Percentiles rank a stretch among this genome's conserved stretches.
phyloP scores from a whole-genome alignment of 306 rosid genomes.

The Spatholobus suberectus region DNA sequence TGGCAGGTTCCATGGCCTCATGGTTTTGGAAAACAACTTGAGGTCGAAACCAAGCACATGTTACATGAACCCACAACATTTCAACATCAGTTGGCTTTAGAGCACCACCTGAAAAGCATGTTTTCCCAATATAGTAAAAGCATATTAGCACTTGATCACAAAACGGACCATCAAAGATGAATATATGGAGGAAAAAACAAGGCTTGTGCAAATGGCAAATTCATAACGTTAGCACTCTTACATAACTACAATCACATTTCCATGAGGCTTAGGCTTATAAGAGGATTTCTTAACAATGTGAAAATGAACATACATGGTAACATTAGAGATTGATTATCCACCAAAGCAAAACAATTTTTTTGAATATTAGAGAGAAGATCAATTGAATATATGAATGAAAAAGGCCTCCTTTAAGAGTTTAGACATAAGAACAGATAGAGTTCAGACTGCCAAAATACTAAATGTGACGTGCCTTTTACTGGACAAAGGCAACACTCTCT shows the following conservation, averaged over 20 bases:
- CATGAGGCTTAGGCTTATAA: background rate
- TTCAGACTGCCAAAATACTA: constrained; percentile 40
- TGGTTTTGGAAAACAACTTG: constrained; percentile 81
- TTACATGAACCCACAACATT: constrained; percentile 89
- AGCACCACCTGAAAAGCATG: constrained; percentile 83
- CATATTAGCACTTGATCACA: constrained; percentile 29
- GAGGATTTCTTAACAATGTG: constrained; percentile 1
- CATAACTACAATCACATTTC: constrained; percentile 19
- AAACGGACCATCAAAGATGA: constrained; percentile 14
- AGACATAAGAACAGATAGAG: constrained; percentile 17
- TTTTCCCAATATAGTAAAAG: constrained; percentile 8
- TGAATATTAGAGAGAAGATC: constrained; percentile 6
- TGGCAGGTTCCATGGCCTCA: constrained; percentile 94
- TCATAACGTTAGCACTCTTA: constrained; percentile 8
- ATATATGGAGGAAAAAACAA: background rate
- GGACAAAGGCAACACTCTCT: constrained; percentile 99
- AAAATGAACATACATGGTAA: background rate
- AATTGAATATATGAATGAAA: constrained; percentile 21
- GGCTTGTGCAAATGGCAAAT: constrained; percentile 6
- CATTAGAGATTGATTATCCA: constrained; percentile 20
- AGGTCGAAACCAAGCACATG: constrained; percentile 96
- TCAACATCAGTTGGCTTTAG: constrained; percentile 96
- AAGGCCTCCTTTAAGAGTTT: constrained; percentile 20
- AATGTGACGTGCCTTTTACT: constrained; percentile 70
- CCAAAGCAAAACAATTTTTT: constrained; percentile 19